Evolutionary conservation across 1,284 basidiomycete genomes (phyloP).

Genomic region (Mrakiaceae sp.): DNA sequence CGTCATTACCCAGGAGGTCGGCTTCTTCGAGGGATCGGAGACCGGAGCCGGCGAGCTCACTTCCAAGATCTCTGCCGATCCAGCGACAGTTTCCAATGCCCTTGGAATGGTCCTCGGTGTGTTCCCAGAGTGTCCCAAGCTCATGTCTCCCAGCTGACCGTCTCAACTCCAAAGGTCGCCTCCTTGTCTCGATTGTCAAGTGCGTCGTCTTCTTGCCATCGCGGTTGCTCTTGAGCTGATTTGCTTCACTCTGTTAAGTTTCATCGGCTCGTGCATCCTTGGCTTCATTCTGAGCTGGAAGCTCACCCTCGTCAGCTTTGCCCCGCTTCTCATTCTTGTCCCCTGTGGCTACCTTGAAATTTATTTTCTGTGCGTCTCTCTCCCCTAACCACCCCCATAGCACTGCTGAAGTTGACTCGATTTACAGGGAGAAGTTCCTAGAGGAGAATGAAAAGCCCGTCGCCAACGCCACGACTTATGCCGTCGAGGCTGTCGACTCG

Average conservation of each 20-base stretch:
- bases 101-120: no score
- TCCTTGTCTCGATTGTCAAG: conserved; percentile 29
- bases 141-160: no score
- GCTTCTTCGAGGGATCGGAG: conserved; percentile 29
- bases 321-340: conserved; percentile 28
- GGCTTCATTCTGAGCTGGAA: conserved; percentile 34
- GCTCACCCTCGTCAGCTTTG: conserved; percentile 30
- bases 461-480: conserved; percentile 26
- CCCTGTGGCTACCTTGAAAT: conserved; percentile 19
- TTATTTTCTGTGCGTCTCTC: conserved; percentile 17
- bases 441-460: conserved; percentile 29
- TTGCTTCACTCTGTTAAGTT: conserved; percentile 17
- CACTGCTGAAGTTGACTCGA: no score
- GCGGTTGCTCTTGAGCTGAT: no score
- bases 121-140: no score
- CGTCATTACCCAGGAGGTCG: conserved; percentile 25
- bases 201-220: conserved; percentile 2
- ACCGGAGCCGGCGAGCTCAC: conserved; percentile 34
- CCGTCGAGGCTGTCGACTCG: conserved; percentile 36
- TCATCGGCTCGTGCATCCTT: conserved; percentile 33
- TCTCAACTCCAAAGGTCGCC: conserved; percentile 18
- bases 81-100: not conserved
- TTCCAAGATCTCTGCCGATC: not conserved
- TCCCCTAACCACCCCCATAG: no score
- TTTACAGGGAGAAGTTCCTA: conserved; percentile 26